Evolutionary conservation across 2,329 filamentous ascomycete species (phyloP).

Genomic region (Neopestalotiopsis clavispora): DNA sequence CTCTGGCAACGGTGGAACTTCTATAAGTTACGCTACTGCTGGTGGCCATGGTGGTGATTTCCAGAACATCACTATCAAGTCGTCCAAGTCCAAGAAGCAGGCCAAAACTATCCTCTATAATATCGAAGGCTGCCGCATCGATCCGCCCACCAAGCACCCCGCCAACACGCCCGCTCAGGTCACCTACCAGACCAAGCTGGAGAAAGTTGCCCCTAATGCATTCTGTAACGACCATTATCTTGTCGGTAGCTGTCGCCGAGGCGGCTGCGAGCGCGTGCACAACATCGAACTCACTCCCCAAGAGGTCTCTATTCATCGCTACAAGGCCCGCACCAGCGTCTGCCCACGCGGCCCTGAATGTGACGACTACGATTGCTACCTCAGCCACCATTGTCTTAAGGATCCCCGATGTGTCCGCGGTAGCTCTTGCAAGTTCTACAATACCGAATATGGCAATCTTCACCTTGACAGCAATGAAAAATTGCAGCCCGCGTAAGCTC

Average conservation of each 20-base stretch:
- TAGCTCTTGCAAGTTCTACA: constrained; percentile 33
- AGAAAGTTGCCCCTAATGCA: constrained; percentile 33
- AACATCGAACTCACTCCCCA: constrained; percentile 33
- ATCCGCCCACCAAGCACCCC: constrained; percentile 36
- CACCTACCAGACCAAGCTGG: constrained; percentile 37
- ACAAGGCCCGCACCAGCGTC: constrained; percentile 39
- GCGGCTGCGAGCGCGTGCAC: constrained; percentile 37
- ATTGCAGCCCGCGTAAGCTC: constrained; percentile 33
- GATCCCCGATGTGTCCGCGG: constrained; percentile 28
- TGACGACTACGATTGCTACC: constrained; percentile 38
- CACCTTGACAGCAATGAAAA: constrained; percentile 35
- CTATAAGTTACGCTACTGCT: constrained; percentile 39
- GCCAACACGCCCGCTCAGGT: constrained; percentile 34
- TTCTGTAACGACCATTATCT: constrained; percentile 41
- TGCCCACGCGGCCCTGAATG: constrained; percentile 37
- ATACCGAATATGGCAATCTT: constrained; percentile 36
- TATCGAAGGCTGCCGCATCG: constrained; percentile 34
- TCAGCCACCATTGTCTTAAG: constrained; percentile 39
- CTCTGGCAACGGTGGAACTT: constrained; percentile 39
- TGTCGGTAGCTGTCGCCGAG: constrained; percentile 35
- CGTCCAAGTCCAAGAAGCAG: constrained; percentile 35
- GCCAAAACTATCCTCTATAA: constrained; percentile 37
- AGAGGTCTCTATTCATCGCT: constrained; percentile 40
- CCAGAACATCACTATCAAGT: constrained; percentile 39
- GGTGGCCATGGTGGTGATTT: constrained; percentile 33